phyloP scores from a whole-genome alignment of 2,329 filamentous ascomycete species.

The Epichloe hybrida region DNA sequence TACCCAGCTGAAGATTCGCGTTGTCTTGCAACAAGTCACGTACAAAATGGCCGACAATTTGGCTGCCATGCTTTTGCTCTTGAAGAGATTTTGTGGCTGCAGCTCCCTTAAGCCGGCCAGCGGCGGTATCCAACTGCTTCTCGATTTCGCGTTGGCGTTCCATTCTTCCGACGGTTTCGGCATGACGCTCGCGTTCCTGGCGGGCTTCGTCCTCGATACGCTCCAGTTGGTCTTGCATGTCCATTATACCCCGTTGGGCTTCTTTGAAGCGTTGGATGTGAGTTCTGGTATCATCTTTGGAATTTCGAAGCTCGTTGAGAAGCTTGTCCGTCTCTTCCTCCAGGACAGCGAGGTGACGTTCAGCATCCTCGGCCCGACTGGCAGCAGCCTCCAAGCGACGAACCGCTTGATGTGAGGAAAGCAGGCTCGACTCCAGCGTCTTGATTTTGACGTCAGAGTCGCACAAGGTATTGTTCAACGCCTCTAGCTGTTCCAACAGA shows the following conservation, averaged over 20 bases:
- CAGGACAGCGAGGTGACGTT: slow-evolving; percentile 63
- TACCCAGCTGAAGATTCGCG: slow-evolving; percentile 80
- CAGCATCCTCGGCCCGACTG: slow-evolving; percentile 61
- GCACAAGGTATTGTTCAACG: slow-evolving; percentile 62
- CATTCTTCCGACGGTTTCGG: slow-evolving; percentile 69
- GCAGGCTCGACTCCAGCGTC: slow-evolving; percentile 60
- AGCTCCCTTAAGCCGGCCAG: slow-evolving; percentile 66
- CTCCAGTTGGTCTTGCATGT: slow-evolving; percentile 79
- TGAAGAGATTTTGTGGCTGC: slow-evolving; percentile 56
- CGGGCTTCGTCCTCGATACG: slow-evolving; percentile 72
- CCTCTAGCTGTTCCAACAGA: slow-evolving; percentile 73
- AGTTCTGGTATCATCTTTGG: slow-evolving; percentile 61
- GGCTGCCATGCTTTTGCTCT: slow-evolving; percentile 43
- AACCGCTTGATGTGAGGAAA: slow-evolving; percentile 65
- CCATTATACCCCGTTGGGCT: slow-evolving; percentile 64
- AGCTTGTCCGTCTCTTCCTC: slow-evolving; percentile 70
- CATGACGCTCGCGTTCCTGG: slow-evolving; percentile 69
- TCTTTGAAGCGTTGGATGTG: slow-evolving; percentile 74
- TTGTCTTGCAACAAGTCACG: slow-evolving; percentile 93
- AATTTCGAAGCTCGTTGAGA: slow-evolving; percentile 51
- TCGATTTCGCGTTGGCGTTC: slow-evolving; percentile 74
- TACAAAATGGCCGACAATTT: slow-evolving; percentile 88
- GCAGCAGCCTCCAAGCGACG: slow-evolving; percentile 62
- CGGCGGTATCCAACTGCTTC: slow-evolving; percentile 65
- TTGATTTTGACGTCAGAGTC: slow-evolving; percentile 72